Base-by-base conservation (phyloP, 2,329 filamentous ascomycete species). In the Pseudogymnoascus sp. region DNA sequence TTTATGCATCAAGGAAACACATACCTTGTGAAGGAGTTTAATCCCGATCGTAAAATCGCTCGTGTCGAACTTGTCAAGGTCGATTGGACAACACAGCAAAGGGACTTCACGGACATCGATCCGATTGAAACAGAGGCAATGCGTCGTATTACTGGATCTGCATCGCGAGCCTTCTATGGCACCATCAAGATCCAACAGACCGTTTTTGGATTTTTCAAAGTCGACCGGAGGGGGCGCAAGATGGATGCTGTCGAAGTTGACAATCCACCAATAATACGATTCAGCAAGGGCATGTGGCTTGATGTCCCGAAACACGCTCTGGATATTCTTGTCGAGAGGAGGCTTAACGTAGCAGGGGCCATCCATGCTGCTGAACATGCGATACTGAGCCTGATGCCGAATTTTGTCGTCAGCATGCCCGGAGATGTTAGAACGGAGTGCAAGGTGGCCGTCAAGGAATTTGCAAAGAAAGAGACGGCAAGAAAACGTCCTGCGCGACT, bases 311-410 rank as follows among this genome's bases (percentile, higher is more conserved):
- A 86, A 65, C 75, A 74, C 0, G 92, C 92, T 0, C 82, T 97
- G 5, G 85, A 91, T 12, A 92, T 97, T 42, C 81, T 99, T 1
- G 82, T 87, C 41, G 82, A 82, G 0, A 80, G 87, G 6, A 80
- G 86, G 0, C 79, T 97, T 33, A 91, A 97, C 72, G 82, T 93
- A 8, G 93, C 91, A 0, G 94, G 88, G 0, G 91, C 90, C 0
- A 97, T 99, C 63, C 94, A 97, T 72, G 93, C 93, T 0, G 93
- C 94, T 2, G 92, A 97, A 75, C 94, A 99, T 73, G 92, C 92
- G 0, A 80, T 97, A 23, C 83, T 97, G 65, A 89, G 85, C 39
- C 80, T 97, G 2, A 86, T 97, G 77, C 93, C 93, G 0, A 94
- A 91, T 55, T 96, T 95, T 71, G 91, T 97, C 45, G 86, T 97